A percentile compares a stretch with the other conserved stretches of the same genome.
These are phyloP conservation scores for Penicillium maclennaniae DNA, from an alignment of 495 filamentous ascomycete species.

Conservation along the genomic window DNA sequence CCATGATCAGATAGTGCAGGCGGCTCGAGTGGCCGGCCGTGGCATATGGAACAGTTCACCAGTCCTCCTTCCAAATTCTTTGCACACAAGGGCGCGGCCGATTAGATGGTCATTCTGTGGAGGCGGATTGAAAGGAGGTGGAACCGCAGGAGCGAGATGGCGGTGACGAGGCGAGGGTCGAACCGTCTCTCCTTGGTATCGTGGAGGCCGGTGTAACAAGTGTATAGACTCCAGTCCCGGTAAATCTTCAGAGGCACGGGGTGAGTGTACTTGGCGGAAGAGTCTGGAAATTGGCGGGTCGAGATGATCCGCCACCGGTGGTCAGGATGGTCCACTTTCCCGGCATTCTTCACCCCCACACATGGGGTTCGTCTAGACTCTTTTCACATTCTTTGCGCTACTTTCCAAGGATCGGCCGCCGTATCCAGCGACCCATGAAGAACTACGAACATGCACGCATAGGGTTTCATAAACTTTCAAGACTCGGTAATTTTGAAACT, in stretches of 20 bases:
- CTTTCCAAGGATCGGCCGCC: background rate
- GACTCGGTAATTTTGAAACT: no score
- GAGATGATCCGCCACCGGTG: constrained; percentile 20
- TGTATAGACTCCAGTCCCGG: background rate
- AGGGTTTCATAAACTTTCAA: no score
- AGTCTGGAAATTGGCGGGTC: constrained; percentile 20
- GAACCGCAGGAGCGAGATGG: constrained; percentile 1
- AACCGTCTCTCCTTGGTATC: no score
- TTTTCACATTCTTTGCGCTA: background rate
- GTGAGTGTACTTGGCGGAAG: constrained; percentile 3
- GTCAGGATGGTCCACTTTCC: constrained; percentile 6
- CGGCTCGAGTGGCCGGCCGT: constrained; percentile 20
- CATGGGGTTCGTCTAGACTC: background rate
- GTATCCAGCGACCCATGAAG: no score
- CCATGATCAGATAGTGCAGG: constrained; percentile 32
- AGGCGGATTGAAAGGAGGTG: constrained; percentile 2
- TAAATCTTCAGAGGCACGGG: background rate
- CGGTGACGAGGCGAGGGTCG: background rate
- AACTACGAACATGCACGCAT: no score
- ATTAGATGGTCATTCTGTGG: constrained; percentile 20
- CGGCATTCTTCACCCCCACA: constrained; percentile 3
- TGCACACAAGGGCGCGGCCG: background rate
- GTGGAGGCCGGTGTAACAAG: background rate
- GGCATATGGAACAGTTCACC: constrained; percentile 13
- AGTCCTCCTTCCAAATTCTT: constrained; percentile 1